Conservation (phyloP, 1,284 basidiomycete genomes). For the Thelephora terrestris region DNA sequence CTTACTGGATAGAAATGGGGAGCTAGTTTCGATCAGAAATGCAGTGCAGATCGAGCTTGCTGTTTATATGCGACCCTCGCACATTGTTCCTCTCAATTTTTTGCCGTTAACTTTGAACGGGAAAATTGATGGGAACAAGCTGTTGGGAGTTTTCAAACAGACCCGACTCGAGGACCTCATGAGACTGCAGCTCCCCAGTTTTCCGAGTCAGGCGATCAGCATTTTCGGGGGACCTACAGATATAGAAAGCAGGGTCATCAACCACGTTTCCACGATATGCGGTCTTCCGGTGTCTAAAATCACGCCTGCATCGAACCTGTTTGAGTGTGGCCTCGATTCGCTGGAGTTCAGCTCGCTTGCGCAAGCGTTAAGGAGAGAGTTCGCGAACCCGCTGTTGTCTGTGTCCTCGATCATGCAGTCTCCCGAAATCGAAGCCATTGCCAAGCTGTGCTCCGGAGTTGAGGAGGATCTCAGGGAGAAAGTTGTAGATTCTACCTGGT, state of each 20-base stretch:
- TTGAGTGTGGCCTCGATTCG: constrained; percentile 38
- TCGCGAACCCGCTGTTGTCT: constrained; percentile 18
- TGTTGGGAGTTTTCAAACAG: constrained; percentile 28
- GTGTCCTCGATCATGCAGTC: constrained; percentile 34
- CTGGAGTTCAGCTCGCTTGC: constrained; percentile 30
- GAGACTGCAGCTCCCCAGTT: constrained; percentile 10
- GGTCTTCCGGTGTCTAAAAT: constrained; percentile 9
- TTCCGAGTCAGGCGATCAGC: background rate
- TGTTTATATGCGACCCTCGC: constrained; percentile 42
- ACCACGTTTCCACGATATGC: constrained; percentile 10
- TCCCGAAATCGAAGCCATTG: constrained; percentile 26
- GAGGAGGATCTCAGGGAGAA: too few relatives aligned
- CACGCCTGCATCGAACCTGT: constrained; percentile 23
- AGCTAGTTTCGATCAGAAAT: constrained; percentile 25
- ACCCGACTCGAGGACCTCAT: constrained; percentile 18
- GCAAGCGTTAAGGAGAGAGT: constrained; percentile 25
- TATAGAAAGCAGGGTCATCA: constrained; percentile 12
- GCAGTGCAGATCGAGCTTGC: constrained; percentile 34
- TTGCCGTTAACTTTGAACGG: constrained; percentile 40
- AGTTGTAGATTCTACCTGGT: constrained; percentile 19
- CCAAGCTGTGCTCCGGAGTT: constrained; percentile 5
- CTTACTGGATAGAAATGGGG: constrained; percentile 19
- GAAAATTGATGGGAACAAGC: constrained; percentile 34
- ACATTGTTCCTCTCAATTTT: constrained; percentile 37
- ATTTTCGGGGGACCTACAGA: constrained; percentile 6